These are phyloP conservation scores for Elongisporangium prolatum DNA, from an alignment of 352 stramenopile species.

Conservation along the genomic window DNA sequence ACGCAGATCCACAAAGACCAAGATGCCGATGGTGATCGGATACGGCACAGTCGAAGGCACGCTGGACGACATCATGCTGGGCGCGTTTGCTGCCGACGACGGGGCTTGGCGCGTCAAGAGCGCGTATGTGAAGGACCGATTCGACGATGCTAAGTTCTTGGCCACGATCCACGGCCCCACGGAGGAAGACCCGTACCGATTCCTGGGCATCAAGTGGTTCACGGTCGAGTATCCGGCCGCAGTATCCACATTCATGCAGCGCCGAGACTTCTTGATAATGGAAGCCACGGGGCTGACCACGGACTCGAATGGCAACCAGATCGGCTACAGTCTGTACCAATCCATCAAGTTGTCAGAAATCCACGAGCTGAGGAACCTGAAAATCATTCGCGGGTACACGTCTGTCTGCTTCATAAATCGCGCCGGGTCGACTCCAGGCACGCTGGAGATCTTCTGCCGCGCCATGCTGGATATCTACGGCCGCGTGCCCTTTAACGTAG, in stretches of 20 bases:
- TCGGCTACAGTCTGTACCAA: constrained; percentile 54
- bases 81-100: constrained; percentile 14
- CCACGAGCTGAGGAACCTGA: constrained; percentile 34
- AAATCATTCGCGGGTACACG: constrained; percentile 33
- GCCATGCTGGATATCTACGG: neutral
- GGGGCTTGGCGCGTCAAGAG: constrained; percentile 18
- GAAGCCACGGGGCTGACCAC: constrained; percentile 31
- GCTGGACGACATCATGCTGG: constrained; percentile 19
- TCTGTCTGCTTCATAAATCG: constrained; percentile 45
- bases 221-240: constrained; percentile 23
- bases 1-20: constrained; percentile 3
- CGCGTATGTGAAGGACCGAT: constrained; percentile 26
- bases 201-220: constrained; percentile 13
- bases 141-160: constrained; percentile 19
- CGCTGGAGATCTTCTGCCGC: constrained; percentile 12
- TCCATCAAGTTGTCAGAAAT: constrained; percentile 31
- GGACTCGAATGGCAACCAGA: constrained; percentile 26
- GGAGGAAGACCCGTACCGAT: constrained; percentile 9
- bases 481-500: neutral
- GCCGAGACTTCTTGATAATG: constrained; percentile 45
- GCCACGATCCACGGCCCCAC: constrained; percentile 22
- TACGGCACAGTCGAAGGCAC: constrained; percentile 21
- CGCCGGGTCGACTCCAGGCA: constrained; percentile 18
- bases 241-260: constrained; percentile 34
- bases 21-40: constrained; percentile 4